phyloP scores from a whole-genome alignment of 805 yeast species.

The Saturnispora besseyi region DNA sequence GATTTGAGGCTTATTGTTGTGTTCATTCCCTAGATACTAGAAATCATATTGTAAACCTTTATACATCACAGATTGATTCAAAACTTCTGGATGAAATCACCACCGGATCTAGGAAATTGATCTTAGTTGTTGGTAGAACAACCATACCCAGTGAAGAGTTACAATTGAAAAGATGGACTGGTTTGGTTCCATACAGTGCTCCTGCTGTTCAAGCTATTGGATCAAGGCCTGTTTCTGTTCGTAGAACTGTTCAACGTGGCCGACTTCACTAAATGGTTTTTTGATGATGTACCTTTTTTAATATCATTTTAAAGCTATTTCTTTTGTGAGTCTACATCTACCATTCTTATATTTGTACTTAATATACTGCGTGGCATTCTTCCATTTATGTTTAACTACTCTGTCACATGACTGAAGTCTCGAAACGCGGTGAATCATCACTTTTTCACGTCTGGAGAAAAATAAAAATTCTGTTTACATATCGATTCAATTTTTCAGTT shows the following conservation, averaged over 20 bases:
- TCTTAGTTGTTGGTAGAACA: slow-evolving; percentile 54
- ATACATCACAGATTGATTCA: slow-evolving; percentile 21
- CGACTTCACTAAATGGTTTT: background rate
- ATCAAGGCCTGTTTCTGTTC: slow-evolving; percentile 39
- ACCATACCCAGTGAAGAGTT: slow-evolving; percentile 49
- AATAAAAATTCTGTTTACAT: background rate
- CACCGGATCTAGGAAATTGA: slow-evolving; percentile 18
- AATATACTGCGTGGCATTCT: too few species aligned
- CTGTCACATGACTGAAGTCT: too few species aligned
- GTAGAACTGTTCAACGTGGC: slow-evolving; percentile 39
- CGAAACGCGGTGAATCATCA: too few species aligned
- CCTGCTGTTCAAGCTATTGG: slow-evolving; percentile 32
- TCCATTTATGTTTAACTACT: too few species aligned
- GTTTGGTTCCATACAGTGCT: slow-evolving; percentile 31
- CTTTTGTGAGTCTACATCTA: background rate
- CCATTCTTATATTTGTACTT: background rate
- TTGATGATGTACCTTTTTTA: background rate
- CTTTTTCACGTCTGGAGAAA: background rate
- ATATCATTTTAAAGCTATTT: background rate
- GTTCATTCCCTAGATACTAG: slow-evolving; percentile 54
- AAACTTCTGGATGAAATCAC: slow-evolving; percentile 14
- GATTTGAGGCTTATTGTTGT: slow-evolving; percentile 46
- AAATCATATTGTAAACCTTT: slow-evolving; percentile 39
- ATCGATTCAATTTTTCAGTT: background rate
- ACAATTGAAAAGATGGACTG: slow-evolving; percentile 4